A percentile compares a stretch with the other conserved stretches of the same genome.
These are phyloP conservation scores for Apiospora saccharicola DNA, from an alignment of 2,329 filamentous ascomycete genomes.

Conservation along the genomic window DNA sequence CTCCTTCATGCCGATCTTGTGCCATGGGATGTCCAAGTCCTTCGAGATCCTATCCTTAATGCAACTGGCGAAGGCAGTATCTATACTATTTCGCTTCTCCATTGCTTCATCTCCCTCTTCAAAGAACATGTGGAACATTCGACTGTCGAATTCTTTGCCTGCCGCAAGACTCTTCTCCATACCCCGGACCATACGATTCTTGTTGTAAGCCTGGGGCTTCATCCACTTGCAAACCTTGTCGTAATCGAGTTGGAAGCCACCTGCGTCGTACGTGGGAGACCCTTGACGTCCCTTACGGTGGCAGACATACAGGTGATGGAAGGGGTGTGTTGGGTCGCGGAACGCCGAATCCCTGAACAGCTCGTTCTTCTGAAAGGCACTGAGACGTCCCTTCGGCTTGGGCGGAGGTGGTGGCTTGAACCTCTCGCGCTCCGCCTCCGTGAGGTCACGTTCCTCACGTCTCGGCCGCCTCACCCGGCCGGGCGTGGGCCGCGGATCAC, in stretches of 20 bases:
- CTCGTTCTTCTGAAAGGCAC: background rate
- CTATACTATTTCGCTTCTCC: background rate
- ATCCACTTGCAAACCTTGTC: constrained; percentile 30
- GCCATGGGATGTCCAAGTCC: constrained; percentile 35
- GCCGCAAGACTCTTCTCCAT: constrained; percentile 27
- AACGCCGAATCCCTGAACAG: too few relatives aligned
- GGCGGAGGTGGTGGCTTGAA: background rate
- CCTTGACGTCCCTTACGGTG: constrained; percentile 30
- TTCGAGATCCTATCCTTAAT: constrained; percentile 37
- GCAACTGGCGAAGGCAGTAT: constrained; percentile 27
- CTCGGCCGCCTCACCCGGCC: constrained; percentile 34
- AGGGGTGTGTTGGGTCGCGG: too few relatives aligned
- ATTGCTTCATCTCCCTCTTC: background rate
- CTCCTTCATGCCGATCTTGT: constrained; percentile 32
- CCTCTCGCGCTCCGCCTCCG: background rate
- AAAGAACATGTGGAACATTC: background rate
- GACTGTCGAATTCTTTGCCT: constrained; percentile 24
- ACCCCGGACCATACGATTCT: constrained; percentile 15
- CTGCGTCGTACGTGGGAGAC: constrained; percentile 32
- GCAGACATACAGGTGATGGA: constrained; percentile 31
- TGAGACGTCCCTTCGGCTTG: background rate
- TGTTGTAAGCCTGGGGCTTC: constrained; percentile 28
- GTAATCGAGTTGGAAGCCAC: constrained; percentile 33
- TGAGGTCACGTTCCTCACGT: constrained; percentile 16
- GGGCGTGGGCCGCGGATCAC: constrained; percentile 36